These are phyloP conservation scores for Rossbeevera mucosa DNA, from an alignment of 768 basidiomycete species.

Conservation along the genomic window DNA sequence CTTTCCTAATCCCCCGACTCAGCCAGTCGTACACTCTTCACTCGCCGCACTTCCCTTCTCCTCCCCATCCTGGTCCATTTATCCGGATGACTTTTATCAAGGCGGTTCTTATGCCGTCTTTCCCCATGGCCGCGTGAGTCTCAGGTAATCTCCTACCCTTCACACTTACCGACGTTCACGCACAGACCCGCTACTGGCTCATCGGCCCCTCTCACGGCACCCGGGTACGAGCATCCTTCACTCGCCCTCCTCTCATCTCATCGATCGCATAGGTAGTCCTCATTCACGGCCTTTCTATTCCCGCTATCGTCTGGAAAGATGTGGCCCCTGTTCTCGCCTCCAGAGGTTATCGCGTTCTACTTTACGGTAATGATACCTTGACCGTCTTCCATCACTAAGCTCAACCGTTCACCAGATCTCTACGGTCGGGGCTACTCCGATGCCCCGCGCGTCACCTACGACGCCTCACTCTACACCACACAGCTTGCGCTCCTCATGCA, in stretches of 20 bases:
- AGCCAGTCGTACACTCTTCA: conserved; percentile 49
- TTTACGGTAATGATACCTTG: conserved; percentile 52
- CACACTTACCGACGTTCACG: conserved; percentile 1
- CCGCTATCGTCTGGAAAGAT: conserved; percentile 73
- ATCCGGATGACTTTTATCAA: conserved; percentile 64
- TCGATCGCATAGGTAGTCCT: conserved; percentile 53
- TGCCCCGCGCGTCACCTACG: conserved; percentile 66
- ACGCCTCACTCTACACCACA: conserved; percentile 58
- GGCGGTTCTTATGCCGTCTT: conserved; percentile 58
- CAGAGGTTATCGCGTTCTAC: conserved; percentile 65
- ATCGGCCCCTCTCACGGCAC: conserved; percentile 62
- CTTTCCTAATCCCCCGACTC: conserved; percentile 58
- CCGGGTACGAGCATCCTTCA: conserved; percentile 41
- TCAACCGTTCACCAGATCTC: conserved; percentile 47
- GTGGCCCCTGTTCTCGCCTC: conserved; percentile 61
- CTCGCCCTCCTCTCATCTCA: conserved; percentile 1
- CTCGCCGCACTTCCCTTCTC: conserved; percentile 55
- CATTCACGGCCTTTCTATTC: conserved; percentile 74
- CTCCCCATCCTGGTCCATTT: conserved; percentile 61
- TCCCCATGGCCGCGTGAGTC: conserved; percentile 58
- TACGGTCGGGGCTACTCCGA: conserved; percentile 84
- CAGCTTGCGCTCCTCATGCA: conserved; percentile 85
- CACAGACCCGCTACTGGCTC: conserved; percentile 72
- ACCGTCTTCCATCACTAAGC: not conserved
- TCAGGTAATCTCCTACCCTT: not conserved